phyloP scores from a whole-genome alignment of 306 rosid genomes.

The Prunus mume region DNA sequence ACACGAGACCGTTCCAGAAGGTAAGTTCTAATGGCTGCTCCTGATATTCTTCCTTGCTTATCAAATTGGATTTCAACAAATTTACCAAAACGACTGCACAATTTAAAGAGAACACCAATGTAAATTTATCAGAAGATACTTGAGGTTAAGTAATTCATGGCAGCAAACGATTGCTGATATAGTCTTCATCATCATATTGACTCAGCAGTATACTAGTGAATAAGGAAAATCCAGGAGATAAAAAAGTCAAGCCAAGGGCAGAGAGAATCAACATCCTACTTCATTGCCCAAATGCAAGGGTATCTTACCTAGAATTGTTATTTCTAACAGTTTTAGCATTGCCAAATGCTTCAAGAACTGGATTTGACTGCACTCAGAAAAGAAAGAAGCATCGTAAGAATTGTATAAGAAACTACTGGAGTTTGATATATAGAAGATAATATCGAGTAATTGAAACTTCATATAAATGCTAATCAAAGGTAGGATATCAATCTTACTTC shows the following conservation, averaged over 20 bases:
- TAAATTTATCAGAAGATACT: conserved; percentile 19
- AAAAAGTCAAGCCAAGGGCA: conserved; percentile 16
- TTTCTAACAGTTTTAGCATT: conserved; percentile 98
- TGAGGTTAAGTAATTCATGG: neutral
- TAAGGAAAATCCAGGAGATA: neutral
- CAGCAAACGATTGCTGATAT: conserved; percentile 15
- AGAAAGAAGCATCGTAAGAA: conserved; percentile 15
- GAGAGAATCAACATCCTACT: conserved; percentile 19
- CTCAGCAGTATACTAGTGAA: neutral
- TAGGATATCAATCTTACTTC: conserved; percentile 56
- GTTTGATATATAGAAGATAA: neutral
- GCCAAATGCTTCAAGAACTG: conserved; percentile 99
- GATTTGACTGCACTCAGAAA: conserved; percentile 81
- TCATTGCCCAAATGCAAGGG: conserved; percentile 28
- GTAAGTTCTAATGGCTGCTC: conserved; percentile 97
- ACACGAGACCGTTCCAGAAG: conserved; percentile 98
- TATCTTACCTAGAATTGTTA: conserved; percentile 88
- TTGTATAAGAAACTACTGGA: neutral
- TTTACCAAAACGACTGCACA: conserved; percentile 92
- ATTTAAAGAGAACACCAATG: conserved; percentile 18
- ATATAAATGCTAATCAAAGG: conserved; percentile 17
- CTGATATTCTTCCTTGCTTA: conserved; percentile 96
- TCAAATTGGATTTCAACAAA: conserved; percentile 98
- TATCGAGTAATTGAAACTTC: conserved; percentile 8
- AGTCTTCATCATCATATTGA: neutral